Conservation (phyloP, 2,329 filamentous ascomycete genomes). For the Exophiala viscosa region DNA sequence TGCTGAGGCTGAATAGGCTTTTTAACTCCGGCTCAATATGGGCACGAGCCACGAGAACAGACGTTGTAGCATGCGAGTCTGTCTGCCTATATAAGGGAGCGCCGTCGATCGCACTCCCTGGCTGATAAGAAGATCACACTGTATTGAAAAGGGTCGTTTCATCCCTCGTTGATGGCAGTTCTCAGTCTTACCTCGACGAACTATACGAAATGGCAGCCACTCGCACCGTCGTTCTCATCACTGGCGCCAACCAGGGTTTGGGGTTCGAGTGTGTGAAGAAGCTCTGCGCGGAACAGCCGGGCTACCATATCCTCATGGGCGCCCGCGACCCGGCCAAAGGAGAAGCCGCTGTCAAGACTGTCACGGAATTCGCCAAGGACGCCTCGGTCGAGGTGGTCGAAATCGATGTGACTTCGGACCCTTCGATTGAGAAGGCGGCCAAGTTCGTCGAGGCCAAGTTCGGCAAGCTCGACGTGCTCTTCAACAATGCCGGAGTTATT, state of each 20-base stretch:
- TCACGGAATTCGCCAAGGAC: slow-evolving; percentile 9
- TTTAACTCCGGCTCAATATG: too few relatives aligned
- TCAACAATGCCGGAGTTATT: slow-evolving; percentile 27
- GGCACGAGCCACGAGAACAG: too few relatives aligned
- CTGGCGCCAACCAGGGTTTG: slow-evolving; percentile 23
- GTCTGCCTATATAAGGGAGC: too few relatives aligned
- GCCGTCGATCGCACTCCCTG: too few relatives aligned
- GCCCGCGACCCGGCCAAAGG: slow-evolving; percentile 34
- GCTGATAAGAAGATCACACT: too few relatives aligned
- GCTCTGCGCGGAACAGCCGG: slow-evolving; percentile 35
- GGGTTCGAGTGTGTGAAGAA: slow-evolving; percentile 24
- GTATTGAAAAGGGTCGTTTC: too few relatives aligned
- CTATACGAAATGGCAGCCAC: neutral
- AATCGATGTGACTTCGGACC: slow-evolving; percentile 17
- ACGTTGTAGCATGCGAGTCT: too few relatives aligned
- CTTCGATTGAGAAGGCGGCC: slow-evolving; percentile 17
- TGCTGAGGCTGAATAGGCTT: too few relatives aligned
- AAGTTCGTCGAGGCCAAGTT: slow-evolving; percentile 19
- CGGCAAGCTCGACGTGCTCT: slow-evolving; percentile 24
- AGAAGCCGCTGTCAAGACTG: slow-evolving; percentile 30
- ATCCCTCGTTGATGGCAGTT: too few relatives aligned
- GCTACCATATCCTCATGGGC: slow-evolving; percentile 31
- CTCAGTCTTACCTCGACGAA: too few relatives aligned
- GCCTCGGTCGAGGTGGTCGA: slow-evolving; percentile 14
- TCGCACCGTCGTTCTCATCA: slow-evolving; percentile 16